Conservation (phyloP, 352 stramenopile genomes). For the Globisporangium paddicum region DNA sequence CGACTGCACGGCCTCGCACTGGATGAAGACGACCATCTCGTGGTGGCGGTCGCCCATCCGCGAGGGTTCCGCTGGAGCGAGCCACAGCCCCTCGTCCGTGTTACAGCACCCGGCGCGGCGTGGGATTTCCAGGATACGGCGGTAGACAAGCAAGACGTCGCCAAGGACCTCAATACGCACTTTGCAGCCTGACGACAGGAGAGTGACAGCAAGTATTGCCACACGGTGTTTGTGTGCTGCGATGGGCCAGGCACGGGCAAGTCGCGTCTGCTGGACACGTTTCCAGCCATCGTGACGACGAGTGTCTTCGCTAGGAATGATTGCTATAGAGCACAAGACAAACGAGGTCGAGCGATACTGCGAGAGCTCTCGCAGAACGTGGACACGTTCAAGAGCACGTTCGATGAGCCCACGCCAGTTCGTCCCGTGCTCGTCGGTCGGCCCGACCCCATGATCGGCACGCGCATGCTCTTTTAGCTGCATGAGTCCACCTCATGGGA, state of each 20-base stretch:
- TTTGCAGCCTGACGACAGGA: neutral
- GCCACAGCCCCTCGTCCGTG: no score
- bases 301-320: no score
- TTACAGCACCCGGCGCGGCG: no score
- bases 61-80: no score
- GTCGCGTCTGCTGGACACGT: neutral
- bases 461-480: neutral
- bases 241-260: neutral
- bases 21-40: no score
- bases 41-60: no score
- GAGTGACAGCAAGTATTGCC: neutral
- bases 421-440: neutral
- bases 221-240: neutral
- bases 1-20: no score
- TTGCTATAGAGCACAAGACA: no score
- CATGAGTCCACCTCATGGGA: neutral
- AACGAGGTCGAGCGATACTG: neutral
- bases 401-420: neutral
- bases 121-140: neutral
- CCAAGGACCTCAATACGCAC: neutral
- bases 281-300: neutral
- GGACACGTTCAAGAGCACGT: neutral
- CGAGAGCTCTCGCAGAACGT: neutral
- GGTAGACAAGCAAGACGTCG: neutral
- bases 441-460: neutral